Conservation (phyloP, 2,329 filamentous ascomycete genomes). For the Diaporthe sp. region DNA sequence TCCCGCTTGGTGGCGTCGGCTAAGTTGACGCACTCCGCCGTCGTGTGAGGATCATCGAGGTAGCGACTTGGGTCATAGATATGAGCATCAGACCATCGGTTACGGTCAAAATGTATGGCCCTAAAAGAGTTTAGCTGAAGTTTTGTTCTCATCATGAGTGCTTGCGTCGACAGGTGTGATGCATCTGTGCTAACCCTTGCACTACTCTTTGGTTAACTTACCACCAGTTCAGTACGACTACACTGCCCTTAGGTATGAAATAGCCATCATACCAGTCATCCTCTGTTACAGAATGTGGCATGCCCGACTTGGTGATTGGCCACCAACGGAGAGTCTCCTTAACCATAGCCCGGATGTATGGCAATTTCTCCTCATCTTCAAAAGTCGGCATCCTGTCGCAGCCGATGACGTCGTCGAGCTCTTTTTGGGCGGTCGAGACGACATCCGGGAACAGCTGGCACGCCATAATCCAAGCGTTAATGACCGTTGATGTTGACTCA, state of each 20-base stretch:
- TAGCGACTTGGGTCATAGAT: conserved; percentile 42
- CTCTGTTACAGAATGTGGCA: conserved; percentile 51
- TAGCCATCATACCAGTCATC: conserved; percentile 54
- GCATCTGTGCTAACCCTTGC: too few species aligned
- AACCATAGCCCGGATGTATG: conserved; percentile 53
- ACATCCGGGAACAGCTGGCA: conserved; percentile 52
- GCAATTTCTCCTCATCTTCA: conserved; percentile 50
- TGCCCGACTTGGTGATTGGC: conserved; percentile 47
- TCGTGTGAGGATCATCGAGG: conserved; percentile 3
- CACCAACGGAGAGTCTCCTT: conserved; percentile 58
- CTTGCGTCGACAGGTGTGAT: too few species aligned
- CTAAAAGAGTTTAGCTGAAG: not conserved
- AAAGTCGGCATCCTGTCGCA: conserved; percentile 49
- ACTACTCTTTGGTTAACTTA: not conserved
- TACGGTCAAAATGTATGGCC: conserved; percentile 49
- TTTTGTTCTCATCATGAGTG: too few species aligned
- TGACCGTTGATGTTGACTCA: conserved; percentile 51
- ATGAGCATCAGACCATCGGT: conserved; percentile 42
- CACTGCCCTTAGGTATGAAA: conserved; percentile 51
- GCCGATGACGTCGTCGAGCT: conserved; percentile 53
- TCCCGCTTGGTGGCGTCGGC: conserved; percentile 45
- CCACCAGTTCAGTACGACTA: conserved; percentile 50
- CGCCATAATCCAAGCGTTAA: conserved; percentile 52
- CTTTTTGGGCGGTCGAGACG: conserved; percentile 49
- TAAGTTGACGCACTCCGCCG: conserved; percentile 45